Evolutionary conservation across 2,329 filamentous ascomycete species (phyloP).

Genomic region (Bimuria novae-zelandiae): DNA sequence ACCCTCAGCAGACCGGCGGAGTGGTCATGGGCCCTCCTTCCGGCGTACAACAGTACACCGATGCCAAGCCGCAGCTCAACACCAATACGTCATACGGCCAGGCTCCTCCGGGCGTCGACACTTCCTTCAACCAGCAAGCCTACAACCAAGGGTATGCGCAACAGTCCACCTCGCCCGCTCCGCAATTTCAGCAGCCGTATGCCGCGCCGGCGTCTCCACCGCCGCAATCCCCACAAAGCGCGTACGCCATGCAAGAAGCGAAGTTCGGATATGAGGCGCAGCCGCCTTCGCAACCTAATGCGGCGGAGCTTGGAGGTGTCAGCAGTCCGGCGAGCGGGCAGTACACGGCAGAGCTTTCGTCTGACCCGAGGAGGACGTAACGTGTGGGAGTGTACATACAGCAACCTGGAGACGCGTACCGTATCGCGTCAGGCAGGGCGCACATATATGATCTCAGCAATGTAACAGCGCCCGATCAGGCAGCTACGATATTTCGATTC

Average conservation of each 20-base stretch:
- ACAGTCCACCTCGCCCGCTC: neutral
- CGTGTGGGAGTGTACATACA: neutral
- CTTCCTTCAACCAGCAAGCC: constrained; percentile 1
- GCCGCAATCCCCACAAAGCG: neutral
- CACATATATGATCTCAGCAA: too few species aligned
- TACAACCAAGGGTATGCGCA: constrained; percentile 3
- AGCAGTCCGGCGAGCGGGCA: neutral
- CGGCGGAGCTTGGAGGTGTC: constrained; percentile 1
- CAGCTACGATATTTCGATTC: too few species aligned
- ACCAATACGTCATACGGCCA: neutral
- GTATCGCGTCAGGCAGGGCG: too few species aligned
- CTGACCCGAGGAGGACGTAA: neutral
- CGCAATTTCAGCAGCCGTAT: constrained; percentile 2
- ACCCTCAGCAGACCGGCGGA: constrained; percentile 3
- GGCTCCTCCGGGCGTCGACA: neutral
- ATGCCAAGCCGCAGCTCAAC: constrained; percentile 12
- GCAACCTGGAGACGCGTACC: neutral
- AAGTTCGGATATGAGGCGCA: constrained; percentile 1
- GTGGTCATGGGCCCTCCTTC: constrained; percentile 8
- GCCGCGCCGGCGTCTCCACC: neutral
- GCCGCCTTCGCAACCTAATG: neutral
- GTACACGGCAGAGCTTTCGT: neutral
- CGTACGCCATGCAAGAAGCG: neutral
- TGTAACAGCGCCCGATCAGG: too few species aligned
- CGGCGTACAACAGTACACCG: constrained; percentile 7